Conservation (phyloP, 441 rosid species). For the Theobroma grandiflorum region DNA sequence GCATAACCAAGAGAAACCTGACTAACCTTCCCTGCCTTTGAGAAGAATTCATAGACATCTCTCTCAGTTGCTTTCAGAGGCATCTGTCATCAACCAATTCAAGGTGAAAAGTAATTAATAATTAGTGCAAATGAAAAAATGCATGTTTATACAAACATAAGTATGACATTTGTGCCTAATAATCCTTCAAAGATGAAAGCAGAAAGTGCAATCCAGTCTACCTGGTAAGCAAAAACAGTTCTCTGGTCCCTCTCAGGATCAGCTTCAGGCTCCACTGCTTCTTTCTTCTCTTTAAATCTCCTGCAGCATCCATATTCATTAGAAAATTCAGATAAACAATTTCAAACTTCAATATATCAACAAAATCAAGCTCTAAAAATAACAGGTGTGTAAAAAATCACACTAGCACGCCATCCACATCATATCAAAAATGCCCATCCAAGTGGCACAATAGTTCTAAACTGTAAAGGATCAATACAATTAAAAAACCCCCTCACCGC, state of each 20-base stretch:
- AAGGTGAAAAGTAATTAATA: conserved; percentile 17
- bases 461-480: not conserved
- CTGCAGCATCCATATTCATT: conserved; percentile 41
- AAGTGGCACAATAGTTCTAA: not conserved
- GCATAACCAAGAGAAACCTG: conserved; percentile 17
- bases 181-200: conserved; percentile 23
- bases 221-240: conserved; percentile 98
- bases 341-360: not conserved
- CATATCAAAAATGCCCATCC: not conserved
- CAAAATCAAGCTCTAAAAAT: conserved; percentile 5
- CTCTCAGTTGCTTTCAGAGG: conserved; percentile 93
- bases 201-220: conserved; percentile 28
- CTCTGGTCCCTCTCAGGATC: conserved; percentile 98
- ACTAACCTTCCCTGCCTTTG: conserved; percentile 94
- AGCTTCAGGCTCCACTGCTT: conserved; percentile 76
- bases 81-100: conserved; percentile 61
- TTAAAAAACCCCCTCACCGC: not conserved
- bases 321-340: conserved; percentile 1
- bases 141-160: not conserved
- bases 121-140: conserved; percentile 16
- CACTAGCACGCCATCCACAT: not conserved
- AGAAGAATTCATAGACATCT: conserved; percentile 91
- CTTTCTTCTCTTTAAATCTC: conserved; percentile 85
- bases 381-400: not conserved
- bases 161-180: conserved; percentile 1